These are phyloP conservation scores for Lyophyllum semitale DNA, from an alignment of 768 basidiomycete genomes.

Conservation along the genomic window DNA sequence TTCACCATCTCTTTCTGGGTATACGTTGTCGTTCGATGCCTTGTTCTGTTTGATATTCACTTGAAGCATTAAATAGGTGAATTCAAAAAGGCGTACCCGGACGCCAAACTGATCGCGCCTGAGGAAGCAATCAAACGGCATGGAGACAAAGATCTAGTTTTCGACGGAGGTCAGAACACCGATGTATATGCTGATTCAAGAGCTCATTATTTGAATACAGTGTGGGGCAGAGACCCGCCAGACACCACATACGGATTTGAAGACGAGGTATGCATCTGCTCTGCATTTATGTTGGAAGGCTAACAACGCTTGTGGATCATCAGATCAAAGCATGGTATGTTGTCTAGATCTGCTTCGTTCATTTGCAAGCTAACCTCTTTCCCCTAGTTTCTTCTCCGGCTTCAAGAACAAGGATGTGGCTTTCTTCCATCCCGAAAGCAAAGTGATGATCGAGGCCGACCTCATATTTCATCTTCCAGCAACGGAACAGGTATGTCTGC, in stretches of 20 bases:
- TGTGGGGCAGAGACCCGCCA: conserved; percentile 56
- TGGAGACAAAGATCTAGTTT: conserved; percentile 46
- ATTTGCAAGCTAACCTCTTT: not conserved
- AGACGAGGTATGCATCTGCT: conserved; percentile 44
- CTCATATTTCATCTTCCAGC: conserved; percentile 78
- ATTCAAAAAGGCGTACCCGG: conserved; percentile 62
- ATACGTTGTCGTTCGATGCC: conserved; percentile 6
- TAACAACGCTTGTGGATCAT: not conserved
- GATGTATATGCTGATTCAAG: not conserved
- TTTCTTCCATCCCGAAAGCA: conserved; percentile 67
- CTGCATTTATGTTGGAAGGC: not conserved
- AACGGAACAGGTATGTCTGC: conserved; percentile 59
- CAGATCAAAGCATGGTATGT: conserved; percentile 48
- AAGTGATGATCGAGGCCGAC: conserved; percentile 74
- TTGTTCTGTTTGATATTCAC: not conserved
- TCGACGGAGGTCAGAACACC: conserved; percentile 55
- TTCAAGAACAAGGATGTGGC: conserved; percentile 77
- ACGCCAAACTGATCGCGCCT: conserved; percentile 68
- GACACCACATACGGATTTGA: conserved; percentile 72
- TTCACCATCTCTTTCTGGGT: conserved; percentile 61
- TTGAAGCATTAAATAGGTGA: conserved; percentile 37
- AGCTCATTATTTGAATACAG: conserved; percentile 20
- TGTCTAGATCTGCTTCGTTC: not conserved
- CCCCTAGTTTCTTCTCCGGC: conserved; percentile 62
- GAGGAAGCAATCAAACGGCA: conserved; percentile 50